Evolutionary conservation across 2,329 filamentous ascomycete genomes (phyloP).

Genomic region (Diaporthe aspalathi): DNA sequence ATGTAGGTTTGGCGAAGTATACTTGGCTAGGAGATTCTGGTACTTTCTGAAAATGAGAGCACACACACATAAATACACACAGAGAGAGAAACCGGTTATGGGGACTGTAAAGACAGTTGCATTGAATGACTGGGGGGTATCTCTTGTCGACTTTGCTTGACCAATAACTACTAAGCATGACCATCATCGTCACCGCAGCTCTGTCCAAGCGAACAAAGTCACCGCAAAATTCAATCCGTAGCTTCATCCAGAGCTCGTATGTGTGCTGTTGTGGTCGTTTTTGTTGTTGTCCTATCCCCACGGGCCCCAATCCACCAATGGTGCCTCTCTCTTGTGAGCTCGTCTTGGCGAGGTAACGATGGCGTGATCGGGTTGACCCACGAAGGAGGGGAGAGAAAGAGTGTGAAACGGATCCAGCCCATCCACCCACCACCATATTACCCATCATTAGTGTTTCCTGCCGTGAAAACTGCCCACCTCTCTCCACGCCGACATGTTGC

Average conservation of each 20-base stretch:
- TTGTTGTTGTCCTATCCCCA: conserved; percentile 16
- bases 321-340: neutral
- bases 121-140: conserved; percentile 37
- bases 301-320: neutral
- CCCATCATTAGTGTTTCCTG: conserved; percentile 22
- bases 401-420: conserved; percentile 34
- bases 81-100: neutral
- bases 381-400: neutral
- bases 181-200: conserved; percentile 9
- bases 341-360: conserved; percentile 1
- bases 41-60: no score
- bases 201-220: conserved; percentile 1
- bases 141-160: conserved; percentile 33
- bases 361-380: neutral
- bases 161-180: conserved; percentile 12
- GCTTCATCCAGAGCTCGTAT: conserved; percentile 19
- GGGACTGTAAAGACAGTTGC: conserved; percentile 29
- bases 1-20: no score
- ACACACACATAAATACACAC: neutral
- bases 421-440: conserved; percentile 11
- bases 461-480: neutral
- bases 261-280: no score
- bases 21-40: neutral
- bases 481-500: neutral
- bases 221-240: conserved; percentile 2